A percentile compares a stretch with the other conserved stretches of the same genome.
phyloP scores from a whole-genome alignment of 2,329 filamentous ascomycete genomes.

The Cryphonectria parasitica region DNA sequence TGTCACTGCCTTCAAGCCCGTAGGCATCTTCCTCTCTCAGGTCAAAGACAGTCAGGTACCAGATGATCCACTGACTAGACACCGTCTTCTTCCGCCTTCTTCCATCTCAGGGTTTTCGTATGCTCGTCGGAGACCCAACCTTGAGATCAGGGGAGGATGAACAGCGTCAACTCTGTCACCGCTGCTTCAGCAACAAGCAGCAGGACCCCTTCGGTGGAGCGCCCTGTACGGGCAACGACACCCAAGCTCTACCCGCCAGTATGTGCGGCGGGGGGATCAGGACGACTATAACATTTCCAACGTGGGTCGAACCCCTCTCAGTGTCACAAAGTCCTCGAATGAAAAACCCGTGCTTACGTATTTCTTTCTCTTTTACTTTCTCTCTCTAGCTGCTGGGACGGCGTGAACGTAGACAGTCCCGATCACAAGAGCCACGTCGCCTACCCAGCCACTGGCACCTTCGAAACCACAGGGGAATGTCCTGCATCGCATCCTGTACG shows the following conservation, averaged over 20 bases:
- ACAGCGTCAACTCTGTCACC: conserved; percentile 31
- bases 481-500: conserved; percentile 47
- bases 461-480: conserved; percentile 40
- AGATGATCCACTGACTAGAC: not conserved
- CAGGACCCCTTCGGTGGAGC: conserved; percentile 35
- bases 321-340: not conserved
- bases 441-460: conserved; percentile 46
- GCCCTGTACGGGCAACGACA: conserved; percentile 39
- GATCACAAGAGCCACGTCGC: conserved; percentile 49
- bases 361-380: not conserved
- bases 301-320: conserved; percentile 32
- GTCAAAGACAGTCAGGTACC: not conserved
- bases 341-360: not conserved
- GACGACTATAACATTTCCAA: conserved; percentile 46
- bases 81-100: not conserved
- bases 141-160: conserved; percentile 13
- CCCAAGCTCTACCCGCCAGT: conserved; percentile 42
- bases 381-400: conserved; percentile 56
- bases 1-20: conserved; percentile 46
- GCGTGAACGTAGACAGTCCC: conserved; percentile 50
- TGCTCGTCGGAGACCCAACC: conserved; percentile 38
- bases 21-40: conserved; percentile 30
- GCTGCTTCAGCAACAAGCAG: conserved; percentile 36
- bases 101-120: conserved; percentile 39
- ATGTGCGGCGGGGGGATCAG: conserved; percentile 46